Evolutionary conservation across 768 basidiomycete species (phyloP), one percentile per base, ranked within the genome.

Genomic region (Naganishia randhawae): DNA sequence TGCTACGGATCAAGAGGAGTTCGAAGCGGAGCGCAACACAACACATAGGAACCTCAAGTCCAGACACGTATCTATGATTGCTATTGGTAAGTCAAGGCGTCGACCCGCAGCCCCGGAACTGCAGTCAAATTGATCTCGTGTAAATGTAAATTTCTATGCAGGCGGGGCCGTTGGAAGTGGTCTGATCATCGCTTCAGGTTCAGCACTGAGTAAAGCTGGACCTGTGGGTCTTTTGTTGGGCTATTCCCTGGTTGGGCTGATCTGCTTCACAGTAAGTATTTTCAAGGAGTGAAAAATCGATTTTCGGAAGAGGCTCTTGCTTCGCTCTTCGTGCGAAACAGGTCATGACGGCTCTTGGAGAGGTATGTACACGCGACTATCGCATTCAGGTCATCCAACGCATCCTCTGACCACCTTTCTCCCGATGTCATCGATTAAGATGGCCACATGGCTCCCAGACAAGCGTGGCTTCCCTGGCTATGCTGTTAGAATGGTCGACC

Each of bases 391-490:
- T n/a, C n/a, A n/a, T n/a, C n/a, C n/a, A n/a, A n/a, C n/a, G n/a
- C n/a, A n/a, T n/a, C n/a, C n/a, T n/a, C n/a, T n/a, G n/a, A n/a
- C n/a, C n/a, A n/a, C n/a, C n/a, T n/a, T n/a, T n/a, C n/a, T n/a
- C n/a, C n/a, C n/a, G n/a, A n/a, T n/a, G n/a, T n/a, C n/a, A n/a
- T n/a, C n/a, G 76, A n/a, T n/a, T n/a, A n/a, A 77, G 63, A 77
- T 76, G 76, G 72, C 74, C 5, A 74, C 77, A 17, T 68, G 67
- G 50, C 73, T 73, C 53, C 76, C 77, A 22, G 67, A 67, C 50
- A 75, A 77, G 69, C 74, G 74, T 52, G 78, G 76, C 64, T 77
- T 79, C 71, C 72, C 76, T 0, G 78, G 76, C 37, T 75, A 79
- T 67, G 78, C 72, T n/a, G n/a, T n/a, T n/a, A n/a, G n/a, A n/a